Evolutionary conservation across 306 rosid species (phyloP), one percentile per base, ranked within the genome.

Genomic region (Abrus pulchellus): DNA sequence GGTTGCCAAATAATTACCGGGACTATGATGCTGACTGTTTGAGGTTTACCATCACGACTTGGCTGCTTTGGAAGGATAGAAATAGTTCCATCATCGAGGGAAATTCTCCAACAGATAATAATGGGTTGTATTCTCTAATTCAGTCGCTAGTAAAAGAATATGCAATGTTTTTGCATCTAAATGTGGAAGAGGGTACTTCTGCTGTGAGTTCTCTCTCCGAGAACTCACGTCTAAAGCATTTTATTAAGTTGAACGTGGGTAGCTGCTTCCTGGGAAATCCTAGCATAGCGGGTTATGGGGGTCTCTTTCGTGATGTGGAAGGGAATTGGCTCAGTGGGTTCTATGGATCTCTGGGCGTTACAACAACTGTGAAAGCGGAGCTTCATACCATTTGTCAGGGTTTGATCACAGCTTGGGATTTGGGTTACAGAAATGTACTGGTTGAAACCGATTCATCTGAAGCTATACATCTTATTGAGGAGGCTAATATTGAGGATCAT

Each of bases 381-480:
- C 62, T 75, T 61, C 33, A 61, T 61, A 38, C 80, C 59, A 75
- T 75, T 47, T 75, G 80, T 47, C 80, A 75, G 56, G 72, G 80
- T 75, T 61, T 75, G 71, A 48, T 61, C 61, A 48, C 80, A 8
- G 72, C 72, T 33, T 75, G 80, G 80, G 80, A 75, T 75, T 75
- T 75, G 38, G 80, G 80, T 75, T 75, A 75, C 61, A 61, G 60
- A 61, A 32, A 36, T 34, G 20, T 75, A 5, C 14, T 61, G 38
- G 72, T 62, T 33, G 72, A 61, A 62, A 75, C 13, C 33, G 80
- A 75, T 48, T 75, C 50, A 32, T 61, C 10, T 5, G 72, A 62
- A 75, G 72, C 72, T 47, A 10, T 75, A 38, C 28, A 62, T 34
- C 49, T 61, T 9, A 75, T 75, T 62, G 9, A 75, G 49, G 38